Percentiles rank a stretch among this genome's conserved stretches.
Conservation (phyloP, 73 alveolate species). For the Blepharisma japonicum region DNA sequence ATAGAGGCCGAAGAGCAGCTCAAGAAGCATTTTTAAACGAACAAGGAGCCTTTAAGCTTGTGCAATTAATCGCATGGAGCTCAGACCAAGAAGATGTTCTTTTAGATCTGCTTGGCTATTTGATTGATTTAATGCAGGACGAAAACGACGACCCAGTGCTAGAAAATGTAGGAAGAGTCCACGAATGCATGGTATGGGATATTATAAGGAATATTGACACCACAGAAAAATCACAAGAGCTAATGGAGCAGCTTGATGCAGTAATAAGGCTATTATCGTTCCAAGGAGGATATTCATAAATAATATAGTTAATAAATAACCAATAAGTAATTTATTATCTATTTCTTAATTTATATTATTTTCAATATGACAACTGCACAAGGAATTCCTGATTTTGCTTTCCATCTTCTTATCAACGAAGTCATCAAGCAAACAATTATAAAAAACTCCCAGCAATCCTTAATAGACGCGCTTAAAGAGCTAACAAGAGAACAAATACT, state of each 20-base stretch:
- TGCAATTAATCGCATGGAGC: neutral
- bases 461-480: constrained; percentile 1
- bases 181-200: constrained; percentile 2
- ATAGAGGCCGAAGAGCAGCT: neutral
- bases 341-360: too few relatives aligned
- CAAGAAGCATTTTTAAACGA: constrained; percentile 13
- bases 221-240: neutral
- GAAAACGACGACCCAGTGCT: neutral
- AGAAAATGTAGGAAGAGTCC: neutral
- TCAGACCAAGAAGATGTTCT: neutral
- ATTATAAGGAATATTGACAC: constrained; percentile 6
- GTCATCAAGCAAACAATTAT: neutral
- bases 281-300: too few relatives aligned
- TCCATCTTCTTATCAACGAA: constrained; percentile 7
- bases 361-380: too few relatives aligned
- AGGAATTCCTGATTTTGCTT: constrained; percentile 10
- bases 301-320: too few relatives aligned
- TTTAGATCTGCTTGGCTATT: neutral
- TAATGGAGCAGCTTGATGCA: neutral
- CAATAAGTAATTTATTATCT: too few relatives aligned
- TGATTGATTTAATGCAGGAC: constrained; percentile 3
- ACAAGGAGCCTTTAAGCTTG: constrained; percentile 16
- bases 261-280: neutral
- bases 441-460: neutral
- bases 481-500: constrained; percentile 2